These are phyloP conservation scores for Penicillium hordei DNA, from an alignment of 2,329 filamentous ascomycete species.

Conservation along the genomic window DNA sequence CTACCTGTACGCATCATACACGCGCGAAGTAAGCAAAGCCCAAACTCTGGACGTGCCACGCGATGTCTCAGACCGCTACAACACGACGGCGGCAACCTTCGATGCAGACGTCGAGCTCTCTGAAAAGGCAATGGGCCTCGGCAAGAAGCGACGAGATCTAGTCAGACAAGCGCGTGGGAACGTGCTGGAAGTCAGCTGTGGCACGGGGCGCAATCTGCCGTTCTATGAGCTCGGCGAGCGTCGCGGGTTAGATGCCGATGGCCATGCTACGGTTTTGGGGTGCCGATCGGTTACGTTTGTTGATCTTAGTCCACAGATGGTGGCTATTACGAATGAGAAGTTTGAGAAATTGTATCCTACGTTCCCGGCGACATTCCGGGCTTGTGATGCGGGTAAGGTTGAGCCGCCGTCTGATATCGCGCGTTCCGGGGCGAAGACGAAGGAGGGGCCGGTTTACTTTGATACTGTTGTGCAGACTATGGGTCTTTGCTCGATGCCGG, in stretches of 20 bases:
- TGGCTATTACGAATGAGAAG: constrained; percentile 47
- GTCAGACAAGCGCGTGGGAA: constrained; percentile 46
- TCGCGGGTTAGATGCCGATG: constrained; percentile 32
- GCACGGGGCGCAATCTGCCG: constrained; percentile 51
- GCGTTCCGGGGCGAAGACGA: neutral
- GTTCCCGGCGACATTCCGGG: constrained; percentile 36
- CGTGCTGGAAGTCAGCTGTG: constrained; percentile 52
- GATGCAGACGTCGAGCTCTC: constrained; percentile 48
- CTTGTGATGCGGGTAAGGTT: constrained; percentile 38
- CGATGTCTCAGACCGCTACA: constrained; percentile 51
- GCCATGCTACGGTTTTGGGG: constrained; percentile 31
- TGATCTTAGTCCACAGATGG: constrained; percentile 51
- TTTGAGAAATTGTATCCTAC: constrained; percentile 39
- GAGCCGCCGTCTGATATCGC: constrained; percentile 8
- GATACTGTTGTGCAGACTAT: constrained; percentile 53
- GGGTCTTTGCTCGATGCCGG: constrained; percentile 51
- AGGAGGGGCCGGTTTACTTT: constrained; percentile 29
- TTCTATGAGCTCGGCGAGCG: constrained; percentile 47
- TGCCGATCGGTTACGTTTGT: constrained; percentile 48
- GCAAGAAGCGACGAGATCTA: constrained; percentile 43
- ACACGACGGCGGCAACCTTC: constrained; percentile 44
- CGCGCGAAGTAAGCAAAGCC: constrained; percentile 34
- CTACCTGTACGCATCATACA: constrained; percentile 47
- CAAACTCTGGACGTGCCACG: constrained; percentile 36
- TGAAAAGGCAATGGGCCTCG: constrained; percentile 46